These are phyloP conservation scores for Aaosphaeria arxii DNA, from an alignment of 2,329 filamentous ascomycete genomes.

Conservation along the genomic window DNA sequence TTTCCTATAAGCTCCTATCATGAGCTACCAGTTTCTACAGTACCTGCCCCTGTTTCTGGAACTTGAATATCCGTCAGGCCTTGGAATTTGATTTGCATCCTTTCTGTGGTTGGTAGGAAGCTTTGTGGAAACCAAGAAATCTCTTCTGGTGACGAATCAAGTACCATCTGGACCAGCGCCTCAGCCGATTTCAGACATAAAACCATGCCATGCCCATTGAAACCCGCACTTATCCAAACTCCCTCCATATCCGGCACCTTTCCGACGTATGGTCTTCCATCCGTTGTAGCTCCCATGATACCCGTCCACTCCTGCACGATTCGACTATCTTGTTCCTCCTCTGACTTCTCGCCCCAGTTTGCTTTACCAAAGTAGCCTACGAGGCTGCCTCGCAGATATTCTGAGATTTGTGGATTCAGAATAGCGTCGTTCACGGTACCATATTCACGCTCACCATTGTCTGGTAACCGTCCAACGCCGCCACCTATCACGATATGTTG, in stretches of 20 bases:
- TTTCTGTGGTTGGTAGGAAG: conserved; percentile 48
- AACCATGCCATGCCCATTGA: conserved; percentile 67
- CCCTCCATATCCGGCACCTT: conserved; percentile 41
- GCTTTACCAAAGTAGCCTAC: conserved; percentile 50
- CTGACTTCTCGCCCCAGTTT: conserved; percentile 33
- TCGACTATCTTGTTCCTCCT: conserved; percentile 13
- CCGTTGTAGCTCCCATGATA: conserved; percentile 52
- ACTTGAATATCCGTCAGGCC: not conserved
- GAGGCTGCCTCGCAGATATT: conserved; percentile 45
- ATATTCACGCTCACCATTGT: conserved; percentile 48
- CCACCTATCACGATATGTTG: conserved; percentile 63
- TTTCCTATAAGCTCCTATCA: too few species aligned
- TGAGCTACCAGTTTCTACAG: too few species aligned
- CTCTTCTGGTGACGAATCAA: conserved; percentile 23
- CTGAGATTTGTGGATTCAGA: conserved; percentile 51
- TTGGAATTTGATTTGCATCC: conserved; percentile 26
- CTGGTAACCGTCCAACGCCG: conserved; percentile 44
- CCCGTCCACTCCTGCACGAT: conserved; percentile 45
- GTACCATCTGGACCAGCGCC: conserved; percentile 56
- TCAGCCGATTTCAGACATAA: conserved; percentile 59
- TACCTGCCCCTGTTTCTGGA: not conserved
- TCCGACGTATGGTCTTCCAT: conserved; percentile 50
- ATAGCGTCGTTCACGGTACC: conserved; percentile 57
- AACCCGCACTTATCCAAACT: conserved; percentile 58
- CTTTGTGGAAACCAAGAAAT: conserved; percentile 54